These are phyloP conservation scores for Thelonectria olida DNA, from an alignment of 2,329 filamentous ascomycete species.

Conservation along the genomic window DNA sequence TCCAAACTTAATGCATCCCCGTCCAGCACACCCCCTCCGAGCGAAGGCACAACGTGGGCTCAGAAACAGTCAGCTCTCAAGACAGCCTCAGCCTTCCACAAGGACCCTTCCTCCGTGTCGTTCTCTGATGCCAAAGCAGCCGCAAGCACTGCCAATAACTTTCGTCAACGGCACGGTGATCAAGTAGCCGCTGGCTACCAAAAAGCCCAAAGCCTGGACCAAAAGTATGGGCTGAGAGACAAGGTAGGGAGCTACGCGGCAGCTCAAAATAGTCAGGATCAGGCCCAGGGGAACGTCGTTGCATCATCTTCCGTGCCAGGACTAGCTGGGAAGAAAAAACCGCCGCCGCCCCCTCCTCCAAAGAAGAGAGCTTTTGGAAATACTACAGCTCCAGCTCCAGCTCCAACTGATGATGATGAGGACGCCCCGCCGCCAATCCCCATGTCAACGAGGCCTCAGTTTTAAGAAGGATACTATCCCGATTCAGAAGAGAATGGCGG, in stretches of 20 bases:
- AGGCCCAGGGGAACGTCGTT: conserved; percentile 16
- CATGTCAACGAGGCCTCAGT: conserved; percentile 59
- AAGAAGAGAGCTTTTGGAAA: conserved; percentile 59
- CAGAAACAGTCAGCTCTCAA: conserved; percentile 72
- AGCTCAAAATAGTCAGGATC: conserved; percentile 27
- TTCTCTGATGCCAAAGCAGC: conserved; percentile 66
- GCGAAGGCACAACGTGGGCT: conserved; percentile 68
- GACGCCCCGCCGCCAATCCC: conserved; percentile 67
- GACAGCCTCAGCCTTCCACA: conserved; percentile 67
- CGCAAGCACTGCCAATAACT: conserved; percentile 71
- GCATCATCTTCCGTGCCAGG: conserved; percentile 25
- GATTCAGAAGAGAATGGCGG: not conserved
- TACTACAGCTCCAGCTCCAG: conserved; percentile 8
- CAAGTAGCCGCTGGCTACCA: conserved; percentile 70
- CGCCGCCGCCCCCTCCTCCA: conserved; percentile 60
- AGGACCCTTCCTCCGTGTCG: conserved; percentile 69
- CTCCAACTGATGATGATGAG: conserved; percentile 40
- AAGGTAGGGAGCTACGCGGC: conserved; percentile 45
- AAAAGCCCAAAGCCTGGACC: conserved; percentile 65
- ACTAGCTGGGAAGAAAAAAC: conserved; percentile 60
- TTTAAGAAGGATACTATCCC: conserved; percentile 38
- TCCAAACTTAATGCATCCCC: conserved; percentile 56
- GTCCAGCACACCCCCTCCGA: conserved; percentile 36
- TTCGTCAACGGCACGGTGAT: conserved; percentile 75
- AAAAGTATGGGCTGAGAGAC: conserved; percentile 66